Percentiles rank a stretch among this genome's conserved stretches.
Evolutionary conservation across 2,329 filamentous ascomycete species (phyloP).

Genomic region (Rosellinia necatrix): DNA sequence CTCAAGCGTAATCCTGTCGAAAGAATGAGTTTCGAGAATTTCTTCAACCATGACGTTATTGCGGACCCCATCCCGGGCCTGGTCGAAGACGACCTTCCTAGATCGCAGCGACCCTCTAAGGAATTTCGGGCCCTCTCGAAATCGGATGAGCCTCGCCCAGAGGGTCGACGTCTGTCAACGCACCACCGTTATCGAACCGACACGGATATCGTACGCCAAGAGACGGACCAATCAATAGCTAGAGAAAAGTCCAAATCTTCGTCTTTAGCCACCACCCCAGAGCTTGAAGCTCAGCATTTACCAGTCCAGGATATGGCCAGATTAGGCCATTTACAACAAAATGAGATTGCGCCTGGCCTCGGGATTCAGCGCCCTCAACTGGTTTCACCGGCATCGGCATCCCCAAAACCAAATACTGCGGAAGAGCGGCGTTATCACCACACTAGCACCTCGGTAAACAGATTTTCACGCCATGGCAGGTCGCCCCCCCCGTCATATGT

Average conservation of each 20-base stretch:
- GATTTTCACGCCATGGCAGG: slow-evolving; percentile 40
- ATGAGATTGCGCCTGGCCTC: slow-evolving; percentile 53
- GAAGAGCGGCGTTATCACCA: slow-evolving; percentile 45
- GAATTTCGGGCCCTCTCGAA: slow-evolving; percentile 43
- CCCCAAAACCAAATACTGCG: slow-evolving; percentile 46
- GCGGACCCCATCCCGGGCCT: slow-evolving; percentile 77
- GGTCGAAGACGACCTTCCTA: slow-evolving; percentile 73
- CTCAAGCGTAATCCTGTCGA: slow-evolving; percentile 86
- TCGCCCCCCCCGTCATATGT: slow-evolving; percentile 43
- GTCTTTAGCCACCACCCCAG: slow-evolving; percentile 49
- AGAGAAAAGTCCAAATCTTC: slow-evolving; percentile 50
- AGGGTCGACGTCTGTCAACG: slow-evolving; percentile 45
- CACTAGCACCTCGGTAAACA: slow-evolving; percentile 48
- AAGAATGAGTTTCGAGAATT: slow-evolving; percentile 81
- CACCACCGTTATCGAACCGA: slow-evolving; percentile 48
- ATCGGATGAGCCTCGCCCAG: slow-evolving; percentile 39
- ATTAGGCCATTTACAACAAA: slow-evolving; percentile 49
- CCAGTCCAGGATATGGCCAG: slow-evolving; percentile 33
- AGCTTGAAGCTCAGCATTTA: slow-evolving; percentile 42
- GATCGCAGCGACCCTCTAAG: slow-evolving; percentile 42
- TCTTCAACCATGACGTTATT: slow-evolving; percentile 78
- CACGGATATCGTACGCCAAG: slow-evolving; percentile 43
- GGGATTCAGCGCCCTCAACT: slow-evolving; percentile 55
- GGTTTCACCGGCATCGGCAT: slow-evolving; percentile 55
- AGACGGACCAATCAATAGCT: slow-evolving; percentile 46